Base-by-base conservation (phyloP, 805 yeast genomes). In the Ogataea henricii region DNA sequence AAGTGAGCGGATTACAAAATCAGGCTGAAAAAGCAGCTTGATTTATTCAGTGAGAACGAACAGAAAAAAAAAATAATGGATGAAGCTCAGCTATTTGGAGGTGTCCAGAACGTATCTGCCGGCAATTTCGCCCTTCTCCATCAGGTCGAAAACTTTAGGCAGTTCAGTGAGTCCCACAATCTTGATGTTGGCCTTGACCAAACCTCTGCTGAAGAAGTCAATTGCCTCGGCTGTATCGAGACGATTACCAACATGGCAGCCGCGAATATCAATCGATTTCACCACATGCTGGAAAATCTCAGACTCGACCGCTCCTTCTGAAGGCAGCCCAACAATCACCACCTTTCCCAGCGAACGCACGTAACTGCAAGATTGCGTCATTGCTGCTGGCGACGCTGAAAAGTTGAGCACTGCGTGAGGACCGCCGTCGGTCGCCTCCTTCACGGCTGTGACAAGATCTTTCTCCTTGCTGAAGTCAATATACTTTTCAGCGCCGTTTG, bases 51-150 rank as follows among this genome's bases (percentile, higher is more conserved):
- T 33, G 6, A 14, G 6, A 17, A 13, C n/a, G 21, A 13, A 32
- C 20, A 9, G n/a, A 35, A 20, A 18, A 13, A 33, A 22, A 21
- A 20, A 23, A 12, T 9, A 8, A 16, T 22, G 20, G 30, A 21
- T 3, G 26, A 3, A 3, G 21, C 41, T n/a, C 40, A 40, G n/a
- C 72, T 72, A 84, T 66, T 82, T 80, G 54, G 79, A 68, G 41
- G 87, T 83, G 74, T 90, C 96, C 56, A 89, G 83, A 52, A 90
- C 97, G 67, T 86, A 86, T 73, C 97, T 82, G 62, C 97, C 97
- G 58, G 83, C 81, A 65, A 90, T 83, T 74, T 85, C 80, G 63
- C 96, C 96, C 70, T 82, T 77, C 70, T 81, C 88, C 96, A 90
- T 89, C 69, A 81, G 77, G 57, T 83, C 78, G 74, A 77, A 89